Conservation (phyloP, 2,329 filamentous ascomycete genomes). For the Phyllosticta paracitricarpa region DNA sequence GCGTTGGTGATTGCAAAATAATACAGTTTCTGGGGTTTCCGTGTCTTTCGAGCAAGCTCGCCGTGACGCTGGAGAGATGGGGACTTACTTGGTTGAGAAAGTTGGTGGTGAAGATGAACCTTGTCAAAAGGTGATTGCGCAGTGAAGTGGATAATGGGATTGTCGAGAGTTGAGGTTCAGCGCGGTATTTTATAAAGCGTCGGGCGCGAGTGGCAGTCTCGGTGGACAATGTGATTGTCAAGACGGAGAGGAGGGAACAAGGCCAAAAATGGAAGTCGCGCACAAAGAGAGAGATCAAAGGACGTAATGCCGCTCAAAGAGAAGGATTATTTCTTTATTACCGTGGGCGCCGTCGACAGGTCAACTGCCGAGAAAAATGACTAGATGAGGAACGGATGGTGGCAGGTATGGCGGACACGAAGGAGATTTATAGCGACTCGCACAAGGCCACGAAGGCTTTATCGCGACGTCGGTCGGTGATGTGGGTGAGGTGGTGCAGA, state of each 20-base stretch:
- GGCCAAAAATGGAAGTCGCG: not conserved
- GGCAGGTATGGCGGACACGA: not conserved
- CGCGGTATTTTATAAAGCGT: not conserved
- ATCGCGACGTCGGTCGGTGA: not conserved
- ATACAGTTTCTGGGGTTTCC: not conserved
- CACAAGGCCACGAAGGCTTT: not conserved
- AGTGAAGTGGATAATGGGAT: not conserved
- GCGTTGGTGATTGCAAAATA: not conserved
- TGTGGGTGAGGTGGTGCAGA: not conserved
- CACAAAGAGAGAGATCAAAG: not conserved
- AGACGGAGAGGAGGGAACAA: not conserved
- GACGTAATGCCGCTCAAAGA: not conserved
- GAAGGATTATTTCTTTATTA: not conserved
- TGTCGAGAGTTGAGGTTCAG: not conserved
- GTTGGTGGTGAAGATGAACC: not conserved
- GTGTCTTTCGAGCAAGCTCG: not conserved
- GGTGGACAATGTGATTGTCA: not conserved
- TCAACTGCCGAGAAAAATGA: not conserved
- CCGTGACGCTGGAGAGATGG: not conserved
- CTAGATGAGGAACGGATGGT: not conserved
- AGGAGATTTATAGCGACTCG: not conserved
- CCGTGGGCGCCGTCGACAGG: not conserved
- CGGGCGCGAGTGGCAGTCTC: not conserved
- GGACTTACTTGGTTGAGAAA: not conserved
- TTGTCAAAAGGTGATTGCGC: not conserved